These are phyloP conservation scores for Uronychia setigera DNA, from an alignment of 73 alveolate genomes.

Conservation along the genomic window DNA sequence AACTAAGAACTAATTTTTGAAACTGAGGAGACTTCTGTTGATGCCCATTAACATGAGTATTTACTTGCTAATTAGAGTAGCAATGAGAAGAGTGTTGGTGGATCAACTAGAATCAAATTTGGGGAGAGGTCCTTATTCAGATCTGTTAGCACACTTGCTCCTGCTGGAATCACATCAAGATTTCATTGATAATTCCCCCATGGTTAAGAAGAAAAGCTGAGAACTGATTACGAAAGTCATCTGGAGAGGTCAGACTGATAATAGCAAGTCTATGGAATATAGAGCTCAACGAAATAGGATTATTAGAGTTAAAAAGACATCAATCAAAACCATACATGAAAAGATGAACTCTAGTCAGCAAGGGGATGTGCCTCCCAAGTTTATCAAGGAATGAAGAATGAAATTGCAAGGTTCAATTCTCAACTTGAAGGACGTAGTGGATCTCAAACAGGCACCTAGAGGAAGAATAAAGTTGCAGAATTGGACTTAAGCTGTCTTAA, in stretches of 20 bases:
- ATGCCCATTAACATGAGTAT: no score
- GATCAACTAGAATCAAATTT: background rate
- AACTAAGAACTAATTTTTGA: no score
- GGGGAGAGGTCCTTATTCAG: background rate
- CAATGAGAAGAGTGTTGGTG: background rate
- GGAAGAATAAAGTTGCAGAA: background rate
- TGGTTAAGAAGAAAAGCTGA: no score
- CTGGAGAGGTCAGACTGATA: no score
- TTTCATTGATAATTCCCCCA: background rate
- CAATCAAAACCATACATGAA: background rate
- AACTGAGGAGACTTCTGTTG: background rate
- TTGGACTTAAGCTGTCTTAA: background rate
- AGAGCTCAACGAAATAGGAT: background rate
- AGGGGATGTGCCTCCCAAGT: background rate
- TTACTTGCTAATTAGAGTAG: background rate
- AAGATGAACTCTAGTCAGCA: background rate
- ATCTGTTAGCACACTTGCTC: background rate
- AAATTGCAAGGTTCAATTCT: background rate
- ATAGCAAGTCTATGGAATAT: background rate
- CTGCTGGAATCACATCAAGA: background rate
- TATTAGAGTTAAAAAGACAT: background rate
- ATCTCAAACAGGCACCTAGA: background rate
- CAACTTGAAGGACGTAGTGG: no score
- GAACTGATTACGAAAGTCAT: no score
- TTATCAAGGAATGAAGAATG: background rate